These are phyloP conservation scores for Amylocystis lapponica DNA, from an alignment of 768 basidiomycete species.

Conservation along the genomic window DNA sequence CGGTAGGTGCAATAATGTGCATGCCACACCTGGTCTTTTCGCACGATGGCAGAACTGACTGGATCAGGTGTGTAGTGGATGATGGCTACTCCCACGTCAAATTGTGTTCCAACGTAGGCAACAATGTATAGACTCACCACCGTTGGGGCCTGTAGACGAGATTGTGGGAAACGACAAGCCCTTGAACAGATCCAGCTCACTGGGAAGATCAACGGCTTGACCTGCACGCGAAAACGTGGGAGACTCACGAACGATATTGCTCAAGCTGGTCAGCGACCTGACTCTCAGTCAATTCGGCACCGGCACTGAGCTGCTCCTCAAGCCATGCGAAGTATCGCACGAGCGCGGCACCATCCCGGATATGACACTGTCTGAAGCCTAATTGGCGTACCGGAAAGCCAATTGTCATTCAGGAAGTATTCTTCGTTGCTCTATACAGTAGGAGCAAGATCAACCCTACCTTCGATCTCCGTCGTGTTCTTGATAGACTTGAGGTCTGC, in stretches of 20 bases:
- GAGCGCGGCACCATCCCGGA: conserved; percentile 86
- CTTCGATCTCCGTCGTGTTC: conserved; percentile 67
- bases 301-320: conserved; percentile 70
- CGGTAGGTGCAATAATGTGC: background rate
- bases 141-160: conserved; percentile 89
- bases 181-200: conserved; percentile 73
- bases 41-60: conserved; percentile 65
- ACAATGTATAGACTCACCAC: conserved; percentile 42
- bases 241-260: conserved; percentile 69
- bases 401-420: background rate
- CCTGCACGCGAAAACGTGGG: background rate
- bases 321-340: conserved; percentile 93
- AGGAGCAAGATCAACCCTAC: conserved; percentile 2
- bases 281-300: conserved; percentile 64
- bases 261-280: conserved; percentile 77
- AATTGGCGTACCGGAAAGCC: conserved; percentile 17
- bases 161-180: conserved; percentile 92
- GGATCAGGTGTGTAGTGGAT: conserved; percentile 90
- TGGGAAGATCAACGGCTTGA: conserved; percentile 22
- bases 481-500: conserved; percentile 79
- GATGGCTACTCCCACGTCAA: conserved; percentile 50
- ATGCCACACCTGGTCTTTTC: conserved; percentile 58
- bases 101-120: background rate
- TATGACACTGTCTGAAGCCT: conserved; percentile 85
- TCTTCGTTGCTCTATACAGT: background rate